These are phyloP conservation scores for Beauveria scarabaeidicola DNA, from an alignment of 2,329 filamentous ascomycete genomes.

Conservation along the genomic window DNA sequence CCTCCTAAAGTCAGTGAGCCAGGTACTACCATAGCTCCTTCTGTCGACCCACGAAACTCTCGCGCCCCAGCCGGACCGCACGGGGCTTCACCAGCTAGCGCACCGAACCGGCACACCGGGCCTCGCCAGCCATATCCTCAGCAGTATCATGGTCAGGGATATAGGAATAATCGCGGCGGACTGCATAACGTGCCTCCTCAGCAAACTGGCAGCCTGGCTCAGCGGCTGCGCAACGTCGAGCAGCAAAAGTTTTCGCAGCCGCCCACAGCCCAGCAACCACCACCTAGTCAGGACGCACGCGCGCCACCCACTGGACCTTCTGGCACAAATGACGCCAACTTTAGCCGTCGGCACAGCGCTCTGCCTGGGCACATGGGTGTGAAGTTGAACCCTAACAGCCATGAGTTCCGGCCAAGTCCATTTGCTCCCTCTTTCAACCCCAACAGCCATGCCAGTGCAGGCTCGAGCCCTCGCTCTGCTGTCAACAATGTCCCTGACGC, in stretches of 20 bases:
- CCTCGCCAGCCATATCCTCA: constrained; percentile 42
- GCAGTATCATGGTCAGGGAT: constrained; percentile 37
- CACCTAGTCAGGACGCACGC: constrained; percentile 56
- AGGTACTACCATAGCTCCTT: constrained; percentile 22
- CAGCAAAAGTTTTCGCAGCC: constrained; percentile 41
- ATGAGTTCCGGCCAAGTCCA: constrained; percentile 80
- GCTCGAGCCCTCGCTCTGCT: constrained; percentile 62
- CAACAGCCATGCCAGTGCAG: constrained; percentile 52
- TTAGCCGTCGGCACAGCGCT: constrained; percentile 45
- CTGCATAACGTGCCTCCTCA: constrained; percentile 34
- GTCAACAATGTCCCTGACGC: constrained; percentile 40
- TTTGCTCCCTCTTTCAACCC: constrained; percentile 77
- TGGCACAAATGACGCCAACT: constrained; percentile 42
- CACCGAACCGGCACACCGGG: constrained; percentile 35
- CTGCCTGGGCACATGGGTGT: constrained; percentile 42
- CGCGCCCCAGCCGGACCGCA: constrained; percentile 29
- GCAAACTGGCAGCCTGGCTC: constrained; percentile 37
- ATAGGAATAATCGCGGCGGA: constrained; percentile 38
- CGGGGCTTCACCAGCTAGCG: constrained; percentile 20
- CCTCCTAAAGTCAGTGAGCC: constrained; percentile 37
- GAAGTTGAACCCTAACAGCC: constrained; percentile 56
- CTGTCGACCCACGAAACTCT: constrained; percentile 21
- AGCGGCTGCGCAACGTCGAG: constrained; percentile 44
- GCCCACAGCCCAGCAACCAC: constrained; percentile 37
- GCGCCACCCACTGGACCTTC: constrained; percentile 67